Evolutionary conservation across 768 basidiomycete genomes (phyloP), one percentile per base, ranked within the genome.

Genomic region (Macrolepiota albuminosa): DNA sequence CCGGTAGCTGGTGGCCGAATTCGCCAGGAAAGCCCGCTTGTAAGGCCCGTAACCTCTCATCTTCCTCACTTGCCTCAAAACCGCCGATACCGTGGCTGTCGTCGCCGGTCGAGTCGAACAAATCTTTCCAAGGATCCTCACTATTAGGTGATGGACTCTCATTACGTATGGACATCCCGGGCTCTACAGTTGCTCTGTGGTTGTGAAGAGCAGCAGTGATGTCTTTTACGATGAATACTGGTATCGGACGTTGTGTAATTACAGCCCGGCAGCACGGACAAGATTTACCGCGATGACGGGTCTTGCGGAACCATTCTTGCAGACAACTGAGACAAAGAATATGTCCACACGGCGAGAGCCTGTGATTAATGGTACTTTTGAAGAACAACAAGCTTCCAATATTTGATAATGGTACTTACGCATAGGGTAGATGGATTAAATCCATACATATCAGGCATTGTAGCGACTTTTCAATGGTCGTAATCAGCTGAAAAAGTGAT

Each of bases 391-490:
- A 7, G 31, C 5, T 18, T 55, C 5, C 33, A 21, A 39, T 7
- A 46, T 53, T 6, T 36, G 24, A 40, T 8, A 46, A 52, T 11
- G 7, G 37, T 45, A 81, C 87, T 63, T 68, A 91, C 89, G 82
- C 83, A 67, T 81, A 86, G 29, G 89, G 89, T 61, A 82, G 82
- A 43, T 78, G 67, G 10, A 90, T 73, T 11, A 85, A 69, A 21
- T 91, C 89, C 76, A 89, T 85, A 67, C 89, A 91, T 47, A 91
- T 89, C 66, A 90, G 89, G 66, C 89, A 91, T 65, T 84, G 84
- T 18, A 88, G 69, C 36, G 81, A 80, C 29, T 71, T 68, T 71
- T 91, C 88, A 26, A 89, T 79, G 7, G 74, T 75, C 10, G 79
- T 67, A 11, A 89, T 71, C 39, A 83, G 71, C 87, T 88, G 58